phyloP scores from a whole-genome alignment of 768 basidiomycete genomes.

The Grammothele lineata region DNA sequence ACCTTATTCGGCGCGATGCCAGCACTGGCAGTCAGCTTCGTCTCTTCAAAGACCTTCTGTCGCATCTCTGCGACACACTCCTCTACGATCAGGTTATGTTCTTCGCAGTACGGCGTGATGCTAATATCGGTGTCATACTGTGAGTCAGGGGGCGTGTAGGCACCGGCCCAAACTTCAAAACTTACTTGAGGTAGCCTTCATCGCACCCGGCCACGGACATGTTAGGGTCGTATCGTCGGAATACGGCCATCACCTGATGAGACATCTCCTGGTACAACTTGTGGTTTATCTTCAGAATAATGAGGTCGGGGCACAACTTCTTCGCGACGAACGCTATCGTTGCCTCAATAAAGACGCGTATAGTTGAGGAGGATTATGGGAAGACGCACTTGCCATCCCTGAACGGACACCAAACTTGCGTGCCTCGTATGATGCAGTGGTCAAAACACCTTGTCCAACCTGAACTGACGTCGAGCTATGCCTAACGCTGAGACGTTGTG shows the following conservation, averaged over 20 bases:
- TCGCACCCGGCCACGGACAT: slow-evolving; percentile 80
- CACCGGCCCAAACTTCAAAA: slow-evolving; percentile 14
- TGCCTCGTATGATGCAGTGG: slow-evolving; percentile 90
- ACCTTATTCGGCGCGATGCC: slow-evolving; percentile 97
- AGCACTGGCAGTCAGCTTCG: slow-evolving; percentile 86
- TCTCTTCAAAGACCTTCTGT: slow-evolving; percentile 66
- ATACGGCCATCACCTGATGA: slow-evolving; percentile 60
- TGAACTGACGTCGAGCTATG: slow-evolving; percentile 10
- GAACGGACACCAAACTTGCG: slow-evolving; percentile 88
- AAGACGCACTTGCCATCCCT: slow-evolving; percentile 80
- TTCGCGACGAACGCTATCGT: slow-evolving; percentile 75
- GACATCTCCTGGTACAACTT: slow-evolving; percentile 69
- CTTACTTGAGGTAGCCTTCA: slow-evolving; percentile 89
- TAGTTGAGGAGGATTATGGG: background rate
- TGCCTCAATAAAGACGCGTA: background rate
- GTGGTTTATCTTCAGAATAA: slow-evolving; percentile 57
- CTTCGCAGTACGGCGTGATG: slow-evolving; percentile 79
- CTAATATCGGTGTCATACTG: too few relatives aligned
- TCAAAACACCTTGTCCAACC: slow-evolving; percentile 82
- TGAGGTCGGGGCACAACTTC: slow-evolving; percentile 89
- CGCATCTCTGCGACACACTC: slow-evolving; percentile 81
- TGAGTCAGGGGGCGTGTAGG: too few relatives aligned
- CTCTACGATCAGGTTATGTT: slow-evolving; percentile 57
- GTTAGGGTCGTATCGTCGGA: slow-evolving; percentile 68
- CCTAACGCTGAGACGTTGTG: too few relatives aligned